Evolutionary conservation across 2,329 filamentous ascomycete species (phyloP).

Genomic region (Rosellinia necatrix): DNA sequence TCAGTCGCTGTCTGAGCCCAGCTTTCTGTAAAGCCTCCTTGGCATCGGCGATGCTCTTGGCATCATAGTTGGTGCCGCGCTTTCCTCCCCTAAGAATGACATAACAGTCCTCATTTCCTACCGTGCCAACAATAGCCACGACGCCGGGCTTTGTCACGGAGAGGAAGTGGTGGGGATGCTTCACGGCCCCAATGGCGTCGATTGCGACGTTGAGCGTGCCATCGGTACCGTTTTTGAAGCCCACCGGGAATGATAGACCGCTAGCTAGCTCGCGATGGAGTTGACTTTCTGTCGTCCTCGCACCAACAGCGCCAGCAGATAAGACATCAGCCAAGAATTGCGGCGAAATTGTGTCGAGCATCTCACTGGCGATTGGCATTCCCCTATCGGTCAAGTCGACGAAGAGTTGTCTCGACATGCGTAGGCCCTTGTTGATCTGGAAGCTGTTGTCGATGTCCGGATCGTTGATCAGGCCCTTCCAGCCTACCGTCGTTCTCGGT

Average conservation of each 20-base stretch:
- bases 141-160: constrained; percentile 96
- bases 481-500: constrained; percentile 94
- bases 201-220: constrained; percentile 87
- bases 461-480: constrained; percentile 99
- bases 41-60: constrained; percentile 79
- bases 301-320: constrained; percentile 89
- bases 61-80: constrained; percentile 92
- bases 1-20: constrained; percentile 75
- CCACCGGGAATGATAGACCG: constrained; percentile 93
- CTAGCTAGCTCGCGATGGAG: constrained; percentile 93
- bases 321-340: constrained; percentile 94
- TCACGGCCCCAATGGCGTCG: constrained; percentile 91
- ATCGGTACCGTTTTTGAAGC: constrained; percentile 99
- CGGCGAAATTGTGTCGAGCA: constrained; percentile 97
- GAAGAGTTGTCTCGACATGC: constrained; percentile 86
- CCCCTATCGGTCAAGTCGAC: constrained; percentile 88
- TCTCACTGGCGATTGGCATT: constrained; percentile 96
- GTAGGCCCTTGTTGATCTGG: constrained; percentile 97
- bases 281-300: constrained; percentile 95
- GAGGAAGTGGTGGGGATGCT: constrained; percentile 93
- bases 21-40: constrained; percentile 79
- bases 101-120: constrained; percentile 96
- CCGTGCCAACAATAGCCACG: constrained; percentile 91
- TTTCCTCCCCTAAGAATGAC: constrained; percentile 92
- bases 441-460: constrained; percentile 98